These are phyloP conservation scores for Trichosanthes cucumerina DNA, from an alignment of 306 rosid genomes.

Conservation along the genomic window DNA sequence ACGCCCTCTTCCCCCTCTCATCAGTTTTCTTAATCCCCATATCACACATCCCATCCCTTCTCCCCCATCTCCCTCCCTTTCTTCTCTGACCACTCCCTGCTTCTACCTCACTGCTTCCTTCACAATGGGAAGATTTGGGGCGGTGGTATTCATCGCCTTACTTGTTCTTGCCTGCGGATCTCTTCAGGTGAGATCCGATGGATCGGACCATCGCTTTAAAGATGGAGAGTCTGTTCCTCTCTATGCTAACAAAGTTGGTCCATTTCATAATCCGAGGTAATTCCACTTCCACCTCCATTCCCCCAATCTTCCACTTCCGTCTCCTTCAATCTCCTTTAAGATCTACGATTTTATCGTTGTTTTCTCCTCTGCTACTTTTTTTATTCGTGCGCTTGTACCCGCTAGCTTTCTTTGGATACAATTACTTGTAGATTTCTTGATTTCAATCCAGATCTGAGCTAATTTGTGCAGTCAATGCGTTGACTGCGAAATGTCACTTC, in stretches of 20 bases:
- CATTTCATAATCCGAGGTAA: slow-evolving; percentile 50
- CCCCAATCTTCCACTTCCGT: background rate
- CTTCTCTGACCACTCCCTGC: background rate
- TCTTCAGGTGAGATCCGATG: slow-evolving; percentile 26
- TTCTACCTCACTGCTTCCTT: background rate
- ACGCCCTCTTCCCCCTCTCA: background rate
- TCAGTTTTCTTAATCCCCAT: background rate
- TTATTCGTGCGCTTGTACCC: background rate
- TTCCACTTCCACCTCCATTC: background rate
- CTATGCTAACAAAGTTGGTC: slow-evolving; percentile 47
- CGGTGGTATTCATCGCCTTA: slow-evolving; percentile 25
- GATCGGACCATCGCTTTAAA: slow-evolving; percentile 32
- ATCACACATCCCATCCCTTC: background rate
- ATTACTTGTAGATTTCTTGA: background rate
- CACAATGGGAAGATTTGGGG: slow-evolving; percentile 27
- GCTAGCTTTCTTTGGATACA: background rate
- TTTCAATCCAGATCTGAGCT: slow-evolving; percentile 19
- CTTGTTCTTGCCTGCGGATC: slow-evolving; percentile 10
- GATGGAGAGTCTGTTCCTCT: slow-evolving; percentile 38
- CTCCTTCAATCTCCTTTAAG: background rate
- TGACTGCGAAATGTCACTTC: background rate
- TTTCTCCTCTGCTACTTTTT: background rate
- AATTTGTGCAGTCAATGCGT: slow-evolving; percentile 1
- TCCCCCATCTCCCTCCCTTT: too few species aligned
- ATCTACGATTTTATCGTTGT: background rate